Evolutionary conservation across 352 stramenopile species (phyloP), one percentile per base, ranked within the genome.

Genomic region (Phytophthora aleatoria): DNA sequence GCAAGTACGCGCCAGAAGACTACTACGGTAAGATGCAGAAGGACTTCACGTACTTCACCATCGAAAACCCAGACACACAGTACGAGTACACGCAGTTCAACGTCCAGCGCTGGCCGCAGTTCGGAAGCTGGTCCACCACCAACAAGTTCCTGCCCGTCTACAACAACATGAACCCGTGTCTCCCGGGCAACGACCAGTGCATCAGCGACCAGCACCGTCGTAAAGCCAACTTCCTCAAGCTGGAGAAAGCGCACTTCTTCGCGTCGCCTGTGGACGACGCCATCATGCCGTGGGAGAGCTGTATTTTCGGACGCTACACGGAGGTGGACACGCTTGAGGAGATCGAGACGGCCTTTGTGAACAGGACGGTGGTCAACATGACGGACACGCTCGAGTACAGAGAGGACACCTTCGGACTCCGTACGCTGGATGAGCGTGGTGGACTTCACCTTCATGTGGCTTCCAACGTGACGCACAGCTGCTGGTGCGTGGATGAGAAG

Each of bases 401-500:
- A 15, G 57, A 44, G 3, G 47, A 64, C 50, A 64, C 58, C 2
- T 65, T 65, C 16, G 50, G 58, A 31, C 58, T 60, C 9, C 50
- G 58, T 26, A 65, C 49, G 30, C 16, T 65, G 50, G 49, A 64
- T 15, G 49, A 59, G 16, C 57, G 57, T 24, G 57, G 57, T 2
- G 57, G 48, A 13, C 30, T 64, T 13, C n/a, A 52, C 13, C 57
- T 64, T 35, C 57, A 58, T 6, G 31, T 58, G 13, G 57, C 48
- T 39, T 48, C 57, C 2, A 64, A 64, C 20, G 57, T 64, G 11
- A 64, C 57, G 48, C 57, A 58, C 39, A 58, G 38, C 7, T 58
- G 57, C 48, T 64, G 57, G 57, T 64, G 57, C 10, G 30, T 64
- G 8, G 48, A 64, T 31, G 57, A 65, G 24, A 65, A 59, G 41